A percentile compares a stretch with the other conserved stretches of the same genome.
Evolutionary conservation across 805 yeast species (phyloP).

Genomic region (Metschnikowia sp.): DNA sequence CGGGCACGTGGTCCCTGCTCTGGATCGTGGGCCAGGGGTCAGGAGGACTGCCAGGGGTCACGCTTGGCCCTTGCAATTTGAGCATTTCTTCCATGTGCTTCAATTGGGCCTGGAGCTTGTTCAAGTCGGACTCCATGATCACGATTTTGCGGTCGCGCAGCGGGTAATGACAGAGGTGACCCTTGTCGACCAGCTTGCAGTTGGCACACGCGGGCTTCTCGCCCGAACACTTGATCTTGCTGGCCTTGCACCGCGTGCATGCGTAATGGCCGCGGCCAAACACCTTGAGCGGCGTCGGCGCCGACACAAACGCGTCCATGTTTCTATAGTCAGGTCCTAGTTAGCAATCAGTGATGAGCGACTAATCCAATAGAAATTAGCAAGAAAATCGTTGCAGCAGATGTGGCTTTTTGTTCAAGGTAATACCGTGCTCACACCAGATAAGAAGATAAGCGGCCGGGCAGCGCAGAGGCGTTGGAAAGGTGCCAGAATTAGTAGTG

Average conservation of each 20-base stretch:
- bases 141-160: slow-evolving; percentile 39
- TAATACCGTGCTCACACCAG: too few relatives aligned
- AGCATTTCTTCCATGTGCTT: slow-evolving; percentile 25
- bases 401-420: too few relatives aligned
- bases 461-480: too few relatives aligned
- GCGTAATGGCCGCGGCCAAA: slow-evolving; percentile 43
- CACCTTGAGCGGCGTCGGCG: slow-evolving; percentile 34
- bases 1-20: slow-evolving; percentile 5
- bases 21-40: slow-evolving; percentile 1
- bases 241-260: slow-evolving; percentile 39
- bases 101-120: slow-evolving; percentile 31
- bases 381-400: too few relatives aligned
- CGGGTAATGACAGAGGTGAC: slow-evolving; percentile 34
- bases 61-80: slow-evolving; percentile 11
- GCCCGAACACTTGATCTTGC: slow-evolving; percentile 41
- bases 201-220: slow-evolving; percentile 41
- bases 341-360: too few relatives aligned
- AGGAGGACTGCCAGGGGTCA: slow-evolving; percentile 1
- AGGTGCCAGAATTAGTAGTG: too few relatives aligned
- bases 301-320: neutral
- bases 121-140: slow-evolving; percentile 41
- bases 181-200: slow-evolving; percentile 33
- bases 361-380: too few relatives aligned
- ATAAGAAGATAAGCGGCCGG: too few relatives aligned
- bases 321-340: neutral